These are phyloP conservation scores for Boletus subcaerulescens DNA, from an alignment of 768 basidiomycete species.

Conservation along the genomic window DNA sequence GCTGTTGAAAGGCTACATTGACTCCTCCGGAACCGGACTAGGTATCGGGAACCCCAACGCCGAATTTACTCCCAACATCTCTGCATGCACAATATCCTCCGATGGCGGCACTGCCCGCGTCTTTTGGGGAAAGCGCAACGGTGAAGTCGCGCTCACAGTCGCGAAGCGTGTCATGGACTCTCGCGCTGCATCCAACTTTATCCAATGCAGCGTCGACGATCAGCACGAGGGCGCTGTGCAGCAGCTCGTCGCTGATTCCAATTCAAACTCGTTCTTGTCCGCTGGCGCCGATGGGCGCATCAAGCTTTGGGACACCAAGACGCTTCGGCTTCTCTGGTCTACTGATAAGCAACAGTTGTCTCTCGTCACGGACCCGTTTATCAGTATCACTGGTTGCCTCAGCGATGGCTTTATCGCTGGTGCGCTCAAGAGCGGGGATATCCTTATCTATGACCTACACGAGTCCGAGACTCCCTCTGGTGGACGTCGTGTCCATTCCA, in stretches of 20 bases:
- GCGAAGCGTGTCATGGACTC: conserved; percentile 59
- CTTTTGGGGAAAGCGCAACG: conserved; percentile 71
- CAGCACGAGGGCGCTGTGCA: conserved; percentile 61
- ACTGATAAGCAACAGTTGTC: conserved; percentile 39
- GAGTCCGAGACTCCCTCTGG: conserved; percentile 17
- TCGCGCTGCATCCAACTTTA: conserved; percentile 43
- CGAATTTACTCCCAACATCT: conserved; percentile 69
- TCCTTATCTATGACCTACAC: conserved; percentile 55
- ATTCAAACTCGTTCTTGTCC: conserved; percentile 41
- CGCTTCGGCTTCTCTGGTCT: conserved; percentile 60
- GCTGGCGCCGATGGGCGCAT: conserved; percentile 61
- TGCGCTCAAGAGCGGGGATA: conserved; percentile 54
- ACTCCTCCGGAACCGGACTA: conserved; percentile 55
- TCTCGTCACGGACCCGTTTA: conserved; percentile 46
- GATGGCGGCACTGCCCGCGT: conserved; percentile 65
- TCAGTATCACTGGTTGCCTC: conserved; percentile 47
- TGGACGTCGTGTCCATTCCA: conserved; percentile 9
- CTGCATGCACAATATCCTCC: conserved; percentile 54
- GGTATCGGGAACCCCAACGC: conserved; percentile 73
- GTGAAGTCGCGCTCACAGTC: conserved; percentile 61
- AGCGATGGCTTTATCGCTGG: conserved; percentile 45
- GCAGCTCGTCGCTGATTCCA: conserved; percentile 51
- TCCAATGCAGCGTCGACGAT: conserved; percentile 51
- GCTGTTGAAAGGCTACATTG: conserved; percentile 65
- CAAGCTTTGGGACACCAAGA: conserved; percentile 70